Conservation (phyloP, 225 moss, liverwort and hornwort genomes). For the Bryoerythrophyllum caledonicum region DNA sequence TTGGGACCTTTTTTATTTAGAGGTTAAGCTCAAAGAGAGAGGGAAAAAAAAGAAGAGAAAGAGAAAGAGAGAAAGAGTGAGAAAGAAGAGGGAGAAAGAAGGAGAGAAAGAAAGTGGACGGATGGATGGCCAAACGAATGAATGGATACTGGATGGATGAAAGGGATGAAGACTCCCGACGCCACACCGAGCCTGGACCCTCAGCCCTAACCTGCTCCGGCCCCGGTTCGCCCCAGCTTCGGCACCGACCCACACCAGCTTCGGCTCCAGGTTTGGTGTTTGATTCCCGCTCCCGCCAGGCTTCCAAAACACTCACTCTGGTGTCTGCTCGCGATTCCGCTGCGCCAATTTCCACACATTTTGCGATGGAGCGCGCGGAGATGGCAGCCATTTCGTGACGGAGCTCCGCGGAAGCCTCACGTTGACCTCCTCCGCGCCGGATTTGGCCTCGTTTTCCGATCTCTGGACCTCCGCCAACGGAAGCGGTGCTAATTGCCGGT, state of each 20-base stretch:
- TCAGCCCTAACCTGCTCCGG: conserved; percentile 15
- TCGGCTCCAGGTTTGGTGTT: neutral
- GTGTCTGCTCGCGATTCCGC: neutral
- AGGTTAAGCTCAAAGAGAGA: no score
- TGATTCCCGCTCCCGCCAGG: conserved; percentile 23
- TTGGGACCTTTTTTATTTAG: no score
- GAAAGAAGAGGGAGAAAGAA: no score
- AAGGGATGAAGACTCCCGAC: no score
- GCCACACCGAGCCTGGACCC: neutral
- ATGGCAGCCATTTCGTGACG: neutral
- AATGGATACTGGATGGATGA: no score
- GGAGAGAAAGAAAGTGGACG: no score
- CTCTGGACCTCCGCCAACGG: neutral
- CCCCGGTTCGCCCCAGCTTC: neutral
- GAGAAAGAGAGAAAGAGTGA: neutral
- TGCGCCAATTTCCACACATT: neutral
- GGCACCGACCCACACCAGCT: neutral
- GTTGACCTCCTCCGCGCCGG: neutral
- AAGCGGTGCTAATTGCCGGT: conserved; percentile 6
- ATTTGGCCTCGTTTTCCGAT: neutral
- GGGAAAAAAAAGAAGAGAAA: no score
- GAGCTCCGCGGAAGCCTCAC: neutral
- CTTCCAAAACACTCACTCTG: neutral
- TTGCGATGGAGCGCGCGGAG: neutral
- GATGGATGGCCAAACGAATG: no score